Conservation (phyloP, 306 rosid genomes). For the Lithocarpus polystachyus region DNA sequence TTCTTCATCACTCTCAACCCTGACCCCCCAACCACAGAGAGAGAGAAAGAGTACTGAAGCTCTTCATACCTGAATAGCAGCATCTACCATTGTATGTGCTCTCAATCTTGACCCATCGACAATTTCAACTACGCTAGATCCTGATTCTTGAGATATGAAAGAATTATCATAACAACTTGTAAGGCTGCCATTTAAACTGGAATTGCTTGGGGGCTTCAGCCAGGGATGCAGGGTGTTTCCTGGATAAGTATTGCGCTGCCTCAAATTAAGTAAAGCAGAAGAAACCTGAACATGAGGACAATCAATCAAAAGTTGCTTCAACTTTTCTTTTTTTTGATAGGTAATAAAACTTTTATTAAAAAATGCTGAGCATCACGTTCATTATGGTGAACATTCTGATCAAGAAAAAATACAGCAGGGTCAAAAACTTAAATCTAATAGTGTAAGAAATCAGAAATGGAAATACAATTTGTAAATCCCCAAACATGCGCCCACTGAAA, state of each 20-base stretch:
- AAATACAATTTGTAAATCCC: too few species aligned
- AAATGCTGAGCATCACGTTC: too few species aligned
- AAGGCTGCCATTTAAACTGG: conserved; percentile 34
- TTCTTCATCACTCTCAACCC: too few species aligned
- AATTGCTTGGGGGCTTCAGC: conserved; percentile 47
- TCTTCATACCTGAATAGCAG: conserved; percentile 75
- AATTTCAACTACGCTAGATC: conserved; percentile 59
- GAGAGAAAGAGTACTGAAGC: not conserved
- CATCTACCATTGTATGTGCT: conserved; percentile 75
- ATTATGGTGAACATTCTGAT: too few species aligned
- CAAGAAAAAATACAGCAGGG: too few species aligned
- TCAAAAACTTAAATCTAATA: too few species aligned
- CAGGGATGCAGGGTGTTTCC: conserved; percentile 52
- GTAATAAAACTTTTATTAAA: too few species aligned
- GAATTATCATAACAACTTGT: conserved; percentile 48
- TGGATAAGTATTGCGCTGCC: conserved; percentile 68
- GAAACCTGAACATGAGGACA: conserved; percentile 62
- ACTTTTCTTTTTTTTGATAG: too few species aligned
- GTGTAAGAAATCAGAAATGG: too few species aligned
- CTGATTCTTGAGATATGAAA: conserved; percentile 49
- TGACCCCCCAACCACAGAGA: too few species aligned
- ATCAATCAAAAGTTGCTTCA: conserved; percentile 24
- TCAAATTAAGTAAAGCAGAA: conserved; percentile 59
- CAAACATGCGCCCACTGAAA: too few species aligned
- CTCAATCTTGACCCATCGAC: conserved; percentile 60